Conservation (phyloP, 2,329 filamentous ascomycete genomes). For the Coniochaeta pulveracea region DNA sequence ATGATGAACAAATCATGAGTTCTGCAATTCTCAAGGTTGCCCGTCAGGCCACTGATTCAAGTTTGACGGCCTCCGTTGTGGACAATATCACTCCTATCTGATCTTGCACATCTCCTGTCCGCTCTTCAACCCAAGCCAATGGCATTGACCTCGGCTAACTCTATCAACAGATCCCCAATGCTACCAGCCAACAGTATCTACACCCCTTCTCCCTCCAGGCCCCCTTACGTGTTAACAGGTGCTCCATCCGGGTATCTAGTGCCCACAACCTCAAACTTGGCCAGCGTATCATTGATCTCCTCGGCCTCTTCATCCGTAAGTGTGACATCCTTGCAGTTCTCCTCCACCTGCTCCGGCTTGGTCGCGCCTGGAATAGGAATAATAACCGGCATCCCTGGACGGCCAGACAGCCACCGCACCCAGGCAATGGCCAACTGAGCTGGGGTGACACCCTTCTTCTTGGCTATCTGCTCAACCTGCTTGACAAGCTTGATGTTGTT, state of each 20-base stretch:
- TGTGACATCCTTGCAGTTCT: slow-evolving; percentile 43
- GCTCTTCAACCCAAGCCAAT: not conserved
- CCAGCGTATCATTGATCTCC: slow-evolving; percentile 36
- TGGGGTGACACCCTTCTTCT: slow-evolving; percentile 46
- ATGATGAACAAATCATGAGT: slow-evolving; percentile 10
- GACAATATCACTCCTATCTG: slow-evolving; percentile 6
- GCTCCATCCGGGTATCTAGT: slow-evolving; percentile 26
- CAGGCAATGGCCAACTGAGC: slow-evolving; percentile 58
- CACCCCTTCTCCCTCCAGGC: not conserved
- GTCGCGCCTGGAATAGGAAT: slow-evolving; percentile 59
- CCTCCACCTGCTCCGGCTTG: slow-evolving; percentile 40
- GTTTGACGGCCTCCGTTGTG: too few relatives aligned
- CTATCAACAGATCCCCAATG: not conserved
- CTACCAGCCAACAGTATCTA: not conserved
- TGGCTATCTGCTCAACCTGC: slow-evolving; percentile 45
- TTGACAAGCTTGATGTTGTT: slow-evolving; percentile 52
- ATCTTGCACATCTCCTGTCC: not conserved
- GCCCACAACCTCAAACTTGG: slow-evolving; percentile 32
- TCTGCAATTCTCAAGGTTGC: slow-evolving; percentile 12
- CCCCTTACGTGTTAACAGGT: not conserved
- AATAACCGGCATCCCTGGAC: slow-evolving; percentile 42
- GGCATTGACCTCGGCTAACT: not conserved
- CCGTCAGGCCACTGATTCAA: slow-evolving; percentile 3
- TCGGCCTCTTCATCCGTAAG: slow-evolving; percentile 36
- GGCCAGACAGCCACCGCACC: slow-evolving; percentile 37